Conservation (phyloP, 2,329 filamentous ascomycete species). For the Westerdykella ornata region DNA sequence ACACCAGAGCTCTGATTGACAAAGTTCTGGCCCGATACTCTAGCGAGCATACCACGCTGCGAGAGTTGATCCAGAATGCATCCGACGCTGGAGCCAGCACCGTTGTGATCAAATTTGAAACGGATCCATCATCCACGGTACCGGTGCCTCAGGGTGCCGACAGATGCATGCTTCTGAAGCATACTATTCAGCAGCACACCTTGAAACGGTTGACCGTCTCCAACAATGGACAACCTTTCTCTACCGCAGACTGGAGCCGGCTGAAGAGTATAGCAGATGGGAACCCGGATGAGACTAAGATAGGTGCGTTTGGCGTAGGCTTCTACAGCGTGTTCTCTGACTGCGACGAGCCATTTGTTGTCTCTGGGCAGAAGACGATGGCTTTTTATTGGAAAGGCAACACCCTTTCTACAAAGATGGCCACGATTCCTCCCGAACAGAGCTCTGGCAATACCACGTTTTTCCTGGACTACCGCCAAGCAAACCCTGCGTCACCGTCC, state of each 20-base stretch:
- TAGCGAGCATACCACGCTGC: constrained; percentile 80
- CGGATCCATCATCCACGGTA: constrained; percentile 70
- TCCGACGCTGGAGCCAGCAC: constrained; percentile 88
- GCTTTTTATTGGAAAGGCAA: constrained; percentile 99
- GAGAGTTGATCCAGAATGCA: constrained; percentile 97
- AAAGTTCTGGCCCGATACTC: constrained; percentile 96
- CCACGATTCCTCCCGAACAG: constrained; percentile 63
- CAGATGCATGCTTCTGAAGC: constrained; percentile 67
- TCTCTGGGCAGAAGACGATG: constrained; percentile 87
- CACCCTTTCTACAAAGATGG: constrained; percentile 82
- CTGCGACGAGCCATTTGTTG: constrained; percentile 95
- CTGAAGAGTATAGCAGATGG: constrained; percentile 97
- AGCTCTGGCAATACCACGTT: constrained; percentile 74
- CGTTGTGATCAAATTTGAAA: constrained; percentile 89
- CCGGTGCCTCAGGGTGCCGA: constrained; percentile 61
- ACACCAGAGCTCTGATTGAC: constrained; percentile 92
- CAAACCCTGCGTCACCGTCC: constrained; percentile 45
- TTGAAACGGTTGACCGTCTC: constrained; percentile 80
- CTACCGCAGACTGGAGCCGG: constrained; percentile 83
- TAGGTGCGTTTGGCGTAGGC: constrained; percentile 94
- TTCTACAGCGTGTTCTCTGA: constrained; percentile 99
- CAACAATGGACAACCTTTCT: constrained; percentile 86
- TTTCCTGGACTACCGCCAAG: constrained; percentile 86
- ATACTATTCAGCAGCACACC: constrained; percentile 78
- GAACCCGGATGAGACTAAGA: constrained; percentile 98